Evolutionary conservation across 192 early-diverging fungal genomes (phyloP), one percentile per base, ranked within the genome.

Genomic region (Rhizophlyctis rosea): DNA sequence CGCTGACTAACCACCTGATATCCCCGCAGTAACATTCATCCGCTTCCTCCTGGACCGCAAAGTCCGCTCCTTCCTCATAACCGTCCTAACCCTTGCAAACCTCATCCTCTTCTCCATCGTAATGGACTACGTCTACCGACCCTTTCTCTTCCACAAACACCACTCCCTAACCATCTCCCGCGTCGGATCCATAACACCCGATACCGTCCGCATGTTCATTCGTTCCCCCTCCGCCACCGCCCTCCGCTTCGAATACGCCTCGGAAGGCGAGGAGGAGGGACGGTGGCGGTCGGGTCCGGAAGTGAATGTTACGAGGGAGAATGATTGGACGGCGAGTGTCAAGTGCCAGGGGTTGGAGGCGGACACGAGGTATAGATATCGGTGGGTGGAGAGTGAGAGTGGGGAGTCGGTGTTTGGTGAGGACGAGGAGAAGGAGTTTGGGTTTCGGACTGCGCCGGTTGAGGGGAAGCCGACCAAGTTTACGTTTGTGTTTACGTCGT

Each of bases 51-150:
- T 33, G 5, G 16, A 54, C 29, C 32, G 59, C 34, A 68, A 56
- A 33, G 29, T 68, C 4, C 49, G 59, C 5, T 34, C 59, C 3
- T 18, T 16, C 3, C 4, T 54, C 11, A 13, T 68, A 36, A 28
- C 55, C 7, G n/a, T 62, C 3, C 7, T 58, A 14, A 36, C 34
- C 9, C 24, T 68, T 16, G 51, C 39, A 4, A 68, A 68, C 32
- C 55, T 58, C 13, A 34, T 47, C 36, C 51, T 68, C 2, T 62
- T 68, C 51, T 57, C 23, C 34, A 30, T 68, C 7, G 54, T 58
- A 32, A n/a, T 68, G 67, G 67, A 68, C 34, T 68, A 60, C 32
- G 59, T 62, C 9, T 68, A 55, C 39, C 25, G 59, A 16, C 59
- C 58, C 1, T 68, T 31, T 33, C 34, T 61, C 7, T 55, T 55